Conservation (phyloP, 1,284 basidiomycete species). For the Quambalaria eucalypti region DNA sequence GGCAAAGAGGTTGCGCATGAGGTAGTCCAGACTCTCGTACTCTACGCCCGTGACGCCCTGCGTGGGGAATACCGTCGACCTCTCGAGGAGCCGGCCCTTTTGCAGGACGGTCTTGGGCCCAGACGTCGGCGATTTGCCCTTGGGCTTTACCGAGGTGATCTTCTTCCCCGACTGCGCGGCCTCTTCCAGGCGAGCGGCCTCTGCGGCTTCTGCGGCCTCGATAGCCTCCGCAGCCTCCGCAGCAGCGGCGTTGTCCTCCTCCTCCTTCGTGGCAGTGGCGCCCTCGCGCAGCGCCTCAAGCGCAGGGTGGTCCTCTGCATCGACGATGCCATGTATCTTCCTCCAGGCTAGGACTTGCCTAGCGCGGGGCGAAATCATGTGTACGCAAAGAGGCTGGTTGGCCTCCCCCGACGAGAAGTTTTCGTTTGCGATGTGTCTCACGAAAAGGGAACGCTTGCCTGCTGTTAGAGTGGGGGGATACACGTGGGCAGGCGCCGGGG, state of each 20-base stretch:
- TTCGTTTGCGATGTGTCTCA: background rate
- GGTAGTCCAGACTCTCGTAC: constrained; percentile 37
- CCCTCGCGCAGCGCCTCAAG: too few species aligned
- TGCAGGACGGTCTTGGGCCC: too few species aligned
- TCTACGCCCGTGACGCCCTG: constrained; percentile 4
- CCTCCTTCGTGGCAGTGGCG: too few species aligned
- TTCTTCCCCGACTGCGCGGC: too few species aligned
- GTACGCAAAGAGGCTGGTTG: background rate
- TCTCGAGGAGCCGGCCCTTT: too few species aligned
- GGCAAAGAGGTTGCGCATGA: constrained; percentile 39
- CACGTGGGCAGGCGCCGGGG: constrained; percentile 25
- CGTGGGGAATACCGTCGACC: too few species aligned
- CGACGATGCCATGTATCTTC: background rate
- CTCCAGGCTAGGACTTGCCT: background rate
- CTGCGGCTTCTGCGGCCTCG: background rate
- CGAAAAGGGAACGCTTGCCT: background rate
- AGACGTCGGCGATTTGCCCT: too few species aligned
- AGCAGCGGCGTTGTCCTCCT: too few species aligned
- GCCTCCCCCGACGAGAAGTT: background rate
- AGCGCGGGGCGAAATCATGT: background rate
- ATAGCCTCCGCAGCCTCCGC: background rate
- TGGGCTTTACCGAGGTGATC: too few species aligned
- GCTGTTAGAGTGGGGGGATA: constrained; percentile 17
- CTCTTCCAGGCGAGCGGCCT: background rate
- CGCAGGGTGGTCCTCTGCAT: too few species aligned